Evolutionary conservation across 352 stramenopile species (phyloP).

Genomic region (Peronosclerospora sorghi): DNA sequence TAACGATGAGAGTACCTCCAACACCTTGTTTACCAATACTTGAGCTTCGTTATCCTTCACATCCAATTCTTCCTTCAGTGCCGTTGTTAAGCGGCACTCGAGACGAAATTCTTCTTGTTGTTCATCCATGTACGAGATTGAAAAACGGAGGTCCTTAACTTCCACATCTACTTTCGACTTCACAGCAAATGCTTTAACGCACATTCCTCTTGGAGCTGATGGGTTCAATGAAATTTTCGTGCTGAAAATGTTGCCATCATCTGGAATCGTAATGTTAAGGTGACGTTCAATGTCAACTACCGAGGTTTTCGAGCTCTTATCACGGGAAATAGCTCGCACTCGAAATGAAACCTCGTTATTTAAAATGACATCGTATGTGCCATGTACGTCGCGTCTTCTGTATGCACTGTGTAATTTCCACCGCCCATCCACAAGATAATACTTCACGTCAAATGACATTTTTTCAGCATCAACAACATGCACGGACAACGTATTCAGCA

Average conservation of each 20-base stretch:
- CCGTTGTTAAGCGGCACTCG: conserved; percentile 13
- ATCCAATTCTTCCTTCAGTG: conserved; percentile 11
- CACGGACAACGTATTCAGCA: conserved; percentile 10
- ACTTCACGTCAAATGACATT: conserved; percentile 28
- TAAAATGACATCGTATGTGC: conserved; percentile 26
- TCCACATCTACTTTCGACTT: conserved; percentile 17
- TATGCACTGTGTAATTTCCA: conserved; percentile 19
- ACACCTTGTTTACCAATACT: conserved; percentile 17
- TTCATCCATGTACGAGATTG: conserved; percentile 17
- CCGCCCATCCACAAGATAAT: conserved; percentile 18
- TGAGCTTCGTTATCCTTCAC: conserved; percentile 16
- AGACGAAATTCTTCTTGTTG: conserved; percentile 23
- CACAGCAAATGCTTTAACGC: conserved; percentile 11
- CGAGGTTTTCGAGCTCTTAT: conserved; percentile 2
- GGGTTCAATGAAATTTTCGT: conserved; percentile 10
- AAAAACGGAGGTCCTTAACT: conserved; percentile 13
- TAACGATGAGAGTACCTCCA: conserved; percentile 23
- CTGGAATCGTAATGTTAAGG: conserved; percentile 11
- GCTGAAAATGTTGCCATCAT: conserved; percentile 13
- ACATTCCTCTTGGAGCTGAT: conserved; percentile 10
- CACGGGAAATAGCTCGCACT: conserved; percentile 15
- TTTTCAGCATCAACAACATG: conserved; percentile 10
- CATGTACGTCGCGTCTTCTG: conserved; percentile 3
- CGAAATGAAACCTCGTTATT: conserved; percentile 23
- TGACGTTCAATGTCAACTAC: conserved; percentile 13